Conservation (phyloP, 108 stramenopile species). For the Heterococcus sp. region DNA sequence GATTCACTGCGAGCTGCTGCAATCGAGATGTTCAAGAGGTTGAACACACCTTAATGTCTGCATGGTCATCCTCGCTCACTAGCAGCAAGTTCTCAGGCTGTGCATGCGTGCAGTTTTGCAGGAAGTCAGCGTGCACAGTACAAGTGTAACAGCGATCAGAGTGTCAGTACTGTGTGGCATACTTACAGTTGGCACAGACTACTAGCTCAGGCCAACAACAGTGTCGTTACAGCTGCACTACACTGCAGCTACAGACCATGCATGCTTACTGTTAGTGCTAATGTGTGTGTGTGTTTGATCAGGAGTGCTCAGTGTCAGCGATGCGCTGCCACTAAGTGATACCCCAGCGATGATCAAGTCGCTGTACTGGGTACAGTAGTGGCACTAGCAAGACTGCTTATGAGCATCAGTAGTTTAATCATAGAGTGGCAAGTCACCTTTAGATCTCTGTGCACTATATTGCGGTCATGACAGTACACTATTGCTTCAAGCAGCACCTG, state of each 20-base stretch:
- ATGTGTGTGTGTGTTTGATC: no score
- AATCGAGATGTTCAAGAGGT: not conserved
- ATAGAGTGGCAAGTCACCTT: conserved; percentile 52
- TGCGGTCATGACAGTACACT: conserved; percentile 73
- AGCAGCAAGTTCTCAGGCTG: conserved; percentile 4
- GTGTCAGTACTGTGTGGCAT: not conserved
- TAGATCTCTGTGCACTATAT: conserved; percentile 68
- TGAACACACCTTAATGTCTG: not conserved
- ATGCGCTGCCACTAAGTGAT: not conserved
- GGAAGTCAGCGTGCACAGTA: not conserved
- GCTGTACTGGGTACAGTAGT: not conserved
- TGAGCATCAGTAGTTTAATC: not conserved
- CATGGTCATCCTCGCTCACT: not conserved
- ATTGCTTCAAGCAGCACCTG: conserved; percentile 75
- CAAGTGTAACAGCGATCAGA: not conserved
- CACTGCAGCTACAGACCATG: no score
- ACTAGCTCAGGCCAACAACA: not conserved
- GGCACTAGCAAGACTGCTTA: no score
- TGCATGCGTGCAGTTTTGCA: not conserved
- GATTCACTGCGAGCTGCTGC: not conserved
- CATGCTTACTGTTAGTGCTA: no score
- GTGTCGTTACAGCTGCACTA: no score
- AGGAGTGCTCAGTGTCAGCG: not conserved
- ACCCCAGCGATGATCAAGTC: not conserved
- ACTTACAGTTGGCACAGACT: not conserved